Evolutionary conservation across 768 basidiomycete species (phyloP).

Genomic region (Boletus coccyginus): DNA sequence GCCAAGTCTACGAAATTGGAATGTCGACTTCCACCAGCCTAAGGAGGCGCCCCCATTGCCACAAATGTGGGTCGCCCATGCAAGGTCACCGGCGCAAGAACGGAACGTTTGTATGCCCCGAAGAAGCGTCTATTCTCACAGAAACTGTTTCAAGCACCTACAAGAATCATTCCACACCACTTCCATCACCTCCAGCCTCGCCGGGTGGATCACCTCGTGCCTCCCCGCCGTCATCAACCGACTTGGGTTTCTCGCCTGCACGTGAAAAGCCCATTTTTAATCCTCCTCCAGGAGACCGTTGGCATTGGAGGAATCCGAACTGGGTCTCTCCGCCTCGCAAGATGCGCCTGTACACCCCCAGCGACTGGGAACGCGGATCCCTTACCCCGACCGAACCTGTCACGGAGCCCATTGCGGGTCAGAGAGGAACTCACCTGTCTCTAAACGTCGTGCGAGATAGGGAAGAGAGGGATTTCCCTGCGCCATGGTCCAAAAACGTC

Average conservation of each 20-base stretch:
- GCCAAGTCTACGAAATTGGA: neutral
- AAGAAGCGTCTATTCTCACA: slow-evolving; percentile 12
- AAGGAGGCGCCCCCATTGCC: slow-evolving; percentile 35
- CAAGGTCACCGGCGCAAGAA: slow-evolving; percentile 33
- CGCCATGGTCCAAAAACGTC: slow-evolving; percentile 7
- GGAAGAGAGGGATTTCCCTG: slow-evolving; percentile 2
- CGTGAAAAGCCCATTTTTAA: slow-evolving; percentile 20
- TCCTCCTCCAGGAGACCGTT: slow-evolving; percentile 28
- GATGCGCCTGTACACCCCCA: slow-evolving; percentile 22
- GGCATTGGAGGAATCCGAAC: slow-evolving; percentile 36
- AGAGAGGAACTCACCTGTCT: neutral
- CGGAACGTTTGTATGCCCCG: slow-evolving; percentile 30
- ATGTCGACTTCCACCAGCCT: slow-evolving; percentile 30
- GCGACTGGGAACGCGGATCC: slow-evolving; percentile 22
- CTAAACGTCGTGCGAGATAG: slow-evolving; percentile 8
- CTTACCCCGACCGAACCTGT: slow-evolving; percentile 32
- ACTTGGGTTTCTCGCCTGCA: slow-evolving; percentile 13
- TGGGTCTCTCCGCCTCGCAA: slow-evolving; percentile 33
- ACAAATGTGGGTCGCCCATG: slow-evolving; percentile 33
- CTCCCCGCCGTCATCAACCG: slow-evolving; percentile 9
- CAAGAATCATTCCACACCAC: slow-evolving; percentile 21
- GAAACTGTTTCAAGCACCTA: slow-evolving; percentile 9
- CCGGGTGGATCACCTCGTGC: slow-evolving; percentile 23
- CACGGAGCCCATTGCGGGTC: slow-evolving; percentile 16
- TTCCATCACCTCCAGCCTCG: slow-evolving; percentile 29